Evolutionary conservation across 257 asterid species (phyloP), one percentile per base, ranked within the genome.

Genomic region (Lycium barbarum): DNA sequence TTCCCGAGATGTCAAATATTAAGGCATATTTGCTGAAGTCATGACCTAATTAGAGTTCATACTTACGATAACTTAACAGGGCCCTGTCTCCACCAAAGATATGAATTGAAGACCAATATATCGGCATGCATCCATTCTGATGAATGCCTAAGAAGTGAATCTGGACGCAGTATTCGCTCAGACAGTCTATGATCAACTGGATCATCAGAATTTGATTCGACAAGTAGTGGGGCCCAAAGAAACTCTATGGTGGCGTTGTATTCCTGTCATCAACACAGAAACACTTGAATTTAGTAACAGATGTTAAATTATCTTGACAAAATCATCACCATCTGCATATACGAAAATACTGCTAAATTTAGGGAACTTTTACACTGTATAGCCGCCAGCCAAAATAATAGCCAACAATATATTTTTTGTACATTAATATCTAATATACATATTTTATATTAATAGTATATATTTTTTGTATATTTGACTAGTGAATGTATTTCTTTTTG

Each of bases 11-110:
- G 7, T 15, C 81, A 68, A 54, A 9, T 18, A 36, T 51, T 70
- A 57, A 51, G 26, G 82, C 63, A 7, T 7, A 1, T 76, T 3
- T 1, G 15, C 65, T 53, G 0, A 78, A 8, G 47, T 26, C 9
- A 14, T 53, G 26, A 51, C 26, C 65, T 7, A 53, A 78, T 14
- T 51, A 26, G 22, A 58, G 83, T 68, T 10, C 74, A 47, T 57
- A 87, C 98, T 91, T 85, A 97, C 99, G 88, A 80, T 20, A 94
- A 88, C 92, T 93, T 95, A 81, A 94, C 97, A 0, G 98, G 87
- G 63, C 95, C 97, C 83, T 94, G 97, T 88, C 97, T 94, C 99
- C 99, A 97, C 99, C 99, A 97, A 76, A 97, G 78, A 80, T 91
- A 97, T 9, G 99, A 89, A 86, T 94, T 95, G 86, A 97, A 97